Percentiles rank a stretch among this genome's conserved stretches.
Evolutionary conservation across 176 grass and related monocot species (phyloP).

Genomic region (Eremochloa ophiuroides): DNA sequence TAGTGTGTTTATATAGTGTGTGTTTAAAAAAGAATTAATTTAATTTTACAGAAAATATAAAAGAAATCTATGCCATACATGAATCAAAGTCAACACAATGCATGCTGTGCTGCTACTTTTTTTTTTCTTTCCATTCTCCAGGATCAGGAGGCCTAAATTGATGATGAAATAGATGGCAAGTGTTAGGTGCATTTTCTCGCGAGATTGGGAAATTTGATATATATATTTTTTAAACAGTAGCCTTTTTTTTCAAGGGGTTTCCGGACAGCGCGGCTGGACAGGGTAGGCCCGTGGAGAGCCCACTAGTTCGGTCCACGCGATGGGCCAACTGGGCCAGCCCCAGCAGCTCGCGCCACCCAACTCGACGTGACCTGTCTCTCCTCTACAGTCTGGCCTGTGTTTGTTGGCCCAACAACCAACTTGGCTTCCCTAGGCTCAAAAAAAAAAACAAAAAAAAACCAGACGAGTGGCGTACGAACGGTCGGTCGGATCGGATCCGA

Average conservation of each 20-base stretch:
- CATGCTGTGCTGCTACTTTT: neutral
- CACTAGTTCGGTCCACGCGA: neutral
- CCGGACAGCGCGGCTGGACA: neutral
- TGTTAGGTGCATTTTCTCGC: too few relatives aligned
- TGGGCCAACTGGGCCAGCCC: neutral
- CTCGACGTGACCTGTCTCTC: neutral
- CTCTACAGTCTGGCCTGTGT: neutral
- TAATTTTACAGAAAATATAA: too few relatives aligned
- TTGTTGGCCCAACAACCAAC: slow-evolving; percentile 26
- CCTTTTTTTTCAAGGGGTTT: too few relatives aligned
- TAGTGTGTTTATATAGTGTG: too few relatives aligned
- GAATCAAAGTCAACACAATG: neutral
- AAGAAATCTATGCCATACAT: neutral
- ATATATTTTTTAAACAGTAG: too few relatives aligned
- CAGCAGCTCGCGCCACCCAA: neutral
- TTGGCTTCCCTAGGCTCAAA: too few relatives aligned
- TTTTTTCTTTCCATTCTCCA: too few relatives aligned
- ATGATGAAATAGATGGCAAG: neutral
- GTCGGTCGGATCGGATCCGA: too few relatives aligned
- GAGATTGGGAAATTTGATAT: too few relatives aligned
- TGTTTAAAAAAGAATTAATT: too few relatives aligned
- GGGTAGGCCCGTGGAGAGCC: neutral
- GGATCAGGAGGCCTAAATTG: neutral
- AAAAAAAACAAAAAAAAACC: too few relatives aligned
- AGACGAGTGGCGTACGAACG: too few relatives aligned